Percentiles rank a stretch among this genome's conserved stretches.
phyloP scores from a whole-genome alignment of 495 filamentous ascomycete genomes.

The Lepidopterella palustris region DNA sequence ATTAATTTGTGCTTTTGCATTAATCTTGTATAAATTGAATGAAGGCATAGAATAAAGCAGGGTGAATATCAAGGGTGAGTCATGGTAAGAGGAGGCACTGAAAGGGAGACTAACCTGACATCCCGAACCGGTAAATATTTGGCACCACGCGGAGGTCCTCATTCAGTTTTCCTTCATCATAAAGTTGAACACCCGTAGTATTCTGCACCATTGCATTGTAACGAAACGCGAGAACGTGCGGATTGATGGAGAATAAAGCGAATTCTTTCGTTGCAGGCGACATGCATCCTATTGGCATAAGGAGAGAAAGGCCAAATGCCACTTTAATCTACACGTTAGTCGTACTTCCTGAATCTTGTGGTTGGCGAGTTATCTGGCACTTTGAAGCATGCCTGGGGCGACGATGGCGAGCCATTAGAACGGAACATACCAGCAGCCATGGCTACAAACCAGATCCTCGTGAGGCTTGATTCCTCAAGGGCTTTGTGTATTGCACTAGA shows the following conservation, averaged over 20 bases:
- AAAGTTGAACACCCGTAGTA: background rate
- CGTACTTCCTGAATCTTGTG: background rate
- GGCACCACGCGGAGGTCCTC: background rate
- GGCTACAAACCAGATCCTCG: background rate
- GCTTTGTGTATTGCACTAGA: background rate
- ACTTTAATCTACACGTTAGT: constrained; percentile 1
- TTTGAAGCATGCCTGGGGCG: too few species aligned
- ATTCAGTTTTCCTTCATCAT: constrained; percentile 1
- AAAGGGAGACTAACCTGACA: background rate
- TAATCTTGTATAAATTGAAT: background rate
- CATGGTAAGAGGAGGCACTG: background rate
- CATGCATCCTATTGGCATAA: constrained; percentile 5
- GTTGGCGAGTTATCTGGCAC: background rate
- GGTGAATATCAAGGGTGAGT: background rate
- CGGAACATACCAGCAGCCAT: background rate
- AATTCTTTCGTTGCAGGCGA: background rate
- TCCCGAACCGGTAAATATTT: constrained; percentile 1
- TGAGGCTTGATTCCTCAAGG: background rate
- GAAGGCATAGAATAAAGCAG: background rate
- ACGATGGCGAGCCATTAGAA: too few species aligned
- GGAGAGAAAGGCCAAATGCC: constrained; percentile 1
- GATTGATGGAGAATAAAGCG: background rate
- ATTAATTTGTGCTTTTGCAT: background rate
- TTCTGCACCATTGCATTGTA: constrained; percentile 3
- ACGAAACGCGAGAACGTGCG: background rate